phyloP scores from a whole-genome alignment of 1,284 basidiomycete genomes.

The Dichomitus squalens region DNA sequence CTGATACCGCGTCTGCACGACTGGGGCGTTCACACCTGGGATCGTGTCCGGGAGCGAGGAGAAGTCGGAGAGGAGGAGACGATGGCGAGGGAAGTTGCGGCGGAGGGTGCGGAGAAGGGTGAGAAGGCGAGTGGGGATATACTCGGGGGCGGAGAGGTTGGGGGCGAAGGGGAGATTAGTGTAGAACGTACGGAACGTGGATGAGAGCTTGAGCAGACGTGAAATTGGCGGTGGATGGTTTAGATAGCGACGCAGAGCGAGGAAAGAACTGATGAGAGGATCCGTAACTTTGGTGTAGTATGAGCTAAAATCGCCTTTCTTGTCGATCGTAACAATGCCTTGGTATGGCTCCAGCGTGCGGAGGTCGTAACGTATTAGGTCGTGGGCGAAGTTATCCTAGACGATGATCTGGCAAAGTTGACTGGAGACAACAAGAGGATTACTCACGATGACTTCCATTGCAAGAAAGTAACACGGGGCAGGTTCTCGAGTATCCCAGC shows the following conservation, averaged over 20 bases:
- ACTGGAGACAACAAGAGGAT: background rate
- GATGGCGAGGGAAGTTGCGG: slow-evolving; percentile 86
- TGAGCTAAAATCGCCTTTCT: slow-evolving; percentile 83
- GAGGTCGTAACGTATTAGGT: slow-evolving; percentile 90
- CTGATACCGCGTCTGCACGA: slow-evolving; percentile 92
- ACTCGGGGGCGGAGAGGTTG: slow-evolving; percentile 91
- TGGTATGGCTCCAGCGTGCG: slow-evolving; percentile 82
- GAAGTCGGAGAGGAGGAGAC: slow-evolving; percentile 93
- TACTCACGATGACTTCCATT: slow-evolving; percentile 90
- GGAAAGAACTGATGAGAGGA: slow-evolving; percentile 77
- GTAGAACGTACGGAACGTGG: slow-evolving; percentile 63
- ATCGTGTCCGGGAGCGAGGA: slow-evolving; percentile 86
- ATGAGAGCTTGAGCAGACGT: slow-evolving; percentile 58
- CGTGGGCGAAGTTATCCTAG: slow-evolving; percentile 97
- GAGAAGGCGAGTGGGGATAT: slow-evolving; percentile 91
- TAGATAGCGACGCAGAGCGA: slow-evolving; percentile 62
- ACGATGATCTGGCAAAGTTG: background rate
- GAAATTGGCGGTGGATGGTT: slow-evolving; percentile 57
- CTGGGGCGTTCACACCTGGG: slow-evolving; percentile 85
- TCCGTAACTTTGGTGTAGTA: slow-evolving; percentile 88
- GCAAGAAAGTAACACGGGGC: slow-evolving; percentile 93
- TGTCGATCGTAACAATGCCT: slow-evolving; percentile 82
- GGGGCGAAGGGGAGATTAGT: slow-evolving; percentile 83
- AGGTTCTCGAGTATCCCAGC: slow-evolving; percentile 77
- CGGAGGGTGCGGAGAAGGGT: slow-evolving; percentile 85